Evolutionary conservation across 148 eudicot genomes (phyloP), one percentile per base, ranked within the genome.

Genomic region (Salicornia ramosissima): DNA sequence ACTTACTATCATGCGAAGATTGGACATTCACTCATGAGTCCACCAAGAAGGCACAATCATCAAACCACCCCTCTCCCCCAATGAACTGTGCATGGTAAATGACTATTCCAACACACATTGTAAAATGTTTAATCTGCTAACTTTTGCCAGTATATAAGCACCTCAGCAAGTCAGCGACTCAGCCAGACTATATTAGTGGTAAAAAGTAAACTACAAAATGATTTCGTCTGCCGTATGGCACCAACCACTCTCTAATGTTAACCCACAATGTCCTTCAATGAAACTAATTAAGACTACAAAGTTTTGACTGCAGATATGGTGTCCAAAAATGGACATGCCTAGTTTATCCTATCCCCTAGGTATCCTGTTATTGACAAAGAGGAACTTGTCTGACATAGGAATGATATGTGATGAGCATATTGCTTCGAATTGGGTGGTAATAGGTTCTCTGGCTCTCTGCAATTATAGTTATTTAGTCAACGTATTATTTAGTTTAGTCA

Each of bases 181-280:
- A 55, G 60, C 60, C 60, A 10, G 7, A 10, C 7, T 26, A 55
- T 11, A 53, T 22, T 22, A 24, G 57, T 53, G 15, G 11, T 13
- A 25, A 55, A 55, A 31, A 55, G 33, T 25, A 57, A 1, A 59
- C 31, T 15, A 24, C 42, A 59, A 33, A 59, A 59, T 59, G 61
- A 26, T 6, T 3, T 57, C 18, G 19, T 13, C 34, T 14, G n/a
- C 28, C 11, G 14, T 14, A 56, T 34, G 15, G 11, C 21, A 58
- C 24, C 63, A 29, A 12, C 21, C 22, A 57, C 9, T 57, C 10
- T 30, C 19, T 12, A 36, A 22, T 12, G 19, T 26, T 57, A 29
- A 57, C 61, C 34, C 61, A 33, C 16, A 58, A 58, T 9, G 21
- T 58, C 42, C 21, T 58, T 19, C 63, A 29, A 58, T 58, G 39